A percentile compares a stretch with the other conserved stretches of the same genome.
These are phyloP conservation scores for Notholithocarpus densiflorus DNA, from an alignment of 306 rosid genomes.

Conservation along the genomic window DNA sequence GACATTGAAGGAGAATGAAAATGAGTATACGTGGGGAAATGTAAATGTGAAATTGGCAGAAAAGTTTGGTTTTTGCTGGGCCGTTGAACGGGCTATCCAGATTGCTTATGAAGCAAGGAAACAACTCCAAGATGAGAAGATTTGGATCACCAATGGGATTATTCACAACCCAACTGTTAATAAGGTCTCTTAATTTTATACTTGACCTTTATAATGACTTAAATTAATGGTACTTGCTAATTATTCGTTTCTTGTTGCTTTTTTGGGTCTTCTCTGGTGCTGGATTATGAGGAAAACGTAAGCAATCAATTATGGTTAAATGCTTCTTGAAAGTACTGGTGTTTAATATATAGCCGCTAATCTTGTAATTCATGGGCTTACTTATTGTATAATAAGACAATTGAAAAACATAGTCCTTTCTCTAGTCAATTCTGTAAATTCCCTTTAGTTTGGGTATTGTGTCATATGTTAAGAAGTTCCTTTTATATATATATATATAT, in stretches of 20 bases:
- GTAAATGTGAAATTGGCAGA: no score
- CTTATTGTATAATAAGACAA: no score
- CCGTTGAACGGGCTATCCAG: no score
- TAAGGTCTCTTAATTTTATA: conserved; percentile 41
- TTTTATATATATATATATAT: no score
- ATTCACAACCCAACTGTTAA: conserved; percentile 97
- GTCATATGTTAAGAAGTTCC: background rate
- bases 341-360: background rate
- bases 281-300: background rate
- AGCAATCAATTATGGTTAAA: background rate
- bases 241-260: background rate
- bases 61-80: no score
- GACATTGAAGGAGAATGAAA: no score
- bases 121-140: no score
- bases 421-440: background rate
- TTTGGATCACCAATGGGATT: conserved; percentile 18
- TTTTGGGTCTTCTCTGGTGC: background rate
- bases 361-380: background rate
- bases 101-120: no score
- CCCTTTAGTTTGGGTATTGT: background rate
- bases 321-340: background rate
- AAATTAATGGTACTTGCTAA: background rate
- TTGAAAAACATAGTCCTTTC: background rate
- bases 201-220: background rate
- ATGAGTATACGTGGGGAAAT: no score